Base-by-base conservation (phyloP, 2,329 filamentous ascomycete species). In the Cladosporium cucumerinum region DNA sequence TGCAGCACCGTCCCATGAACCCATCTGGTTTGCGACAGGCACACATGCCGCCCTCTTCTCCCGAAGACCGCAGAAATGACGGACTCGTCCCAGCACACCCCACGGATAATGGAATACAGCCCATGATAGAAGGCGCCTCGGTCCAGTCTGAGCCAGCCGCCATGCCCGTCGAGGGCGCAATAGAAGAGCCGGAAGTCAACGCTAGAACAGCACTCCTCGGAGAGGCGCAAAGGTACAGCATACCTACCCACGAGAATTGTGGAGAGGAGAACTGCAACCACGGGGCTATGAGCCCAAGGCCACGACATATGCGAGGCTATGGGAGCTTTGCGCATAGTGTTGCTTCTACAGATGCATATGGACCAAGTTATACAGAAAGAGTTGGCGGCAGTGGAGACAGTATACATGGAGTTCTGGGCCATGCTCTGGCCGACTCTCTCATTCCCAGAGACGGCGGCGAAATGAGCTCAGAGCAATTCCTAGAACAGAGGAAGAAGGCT, bases 261-360 rank as follows among this genome's bases (percentile, higher is more conserved):
- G 76, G 75, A 21, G 71, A 70, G 14, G 70, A 73, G n/a, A 67
- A 74, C 46, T 92, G 88, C 79, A 83, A 85, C 71, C 89, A 95
- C 78, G 91, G 91, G 70, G 90, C 90, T 18, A 92, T 93, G 73
- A 92, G 90, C 51, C 89, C 90, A 1, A 81, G 87, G 43, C 84
- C 89, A 0, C 79, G 78, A 54, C 86, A 84, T 58, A 82, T 83
- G 4, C 75, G 77, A 62, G 80, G 78, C 62, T 80, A 83, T 82
- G 78, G 84, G 78, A 84, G 71, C 65, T 73, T 74, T 30, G 70
- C 70, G 28, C 72, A 69, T 30, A 71, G 66, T 32, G 65, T 71
- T 30, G 67, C 69, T 69, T 72, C 74, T 76, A 75, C 23, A 69
- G 67, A 73, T 58, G 79, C 78, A 61, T 78, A 79, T 67, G 78